Conservation (phyloP, 164 flowering plant species). For the Umbilicus rupestris region DNA sequence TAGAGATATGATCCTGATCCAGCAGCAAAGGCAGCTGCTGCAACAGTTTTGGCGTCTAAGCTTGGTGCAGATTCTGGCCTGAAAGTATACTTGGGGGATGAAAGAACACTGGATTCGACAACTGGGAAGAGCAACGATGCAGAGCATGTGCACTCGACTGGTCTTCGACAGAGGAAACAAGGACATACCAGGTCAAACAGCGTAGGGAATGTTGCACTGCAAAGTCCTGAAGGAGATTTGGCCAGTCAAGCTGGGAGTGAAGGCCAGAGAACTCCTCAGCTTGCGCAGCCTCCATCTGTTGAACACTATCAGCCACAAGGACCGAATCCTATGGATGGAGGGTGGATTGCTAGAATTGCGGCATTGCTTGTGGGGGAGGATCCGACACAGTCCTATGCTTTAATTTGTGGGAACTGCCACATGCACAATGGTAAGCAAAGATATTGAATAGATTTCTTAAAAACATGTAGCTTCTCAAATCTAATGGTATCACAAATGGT, state of each 20-base stretch:
- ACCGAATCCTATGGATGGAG: conserved; percentile 39
- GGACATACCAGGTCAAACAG: conserved; percentile 34
- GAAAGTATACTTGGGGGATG: conserved; percentile 62
- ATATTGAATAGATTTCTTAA: not conserved
- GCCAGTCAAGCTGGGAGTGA: conserved; percentile 19
- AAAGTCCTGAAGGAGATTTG: conserved; percentile 29
- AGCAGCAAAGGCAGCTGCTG: conserved; percentile 97
- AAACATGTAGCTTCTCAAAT: not conserved
- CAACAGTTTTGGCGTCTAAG: conserved; percentile 80
- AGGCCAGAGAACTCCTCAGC: conserved; percentile 18
- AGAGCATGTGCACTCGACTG: conserved; percentile 49
- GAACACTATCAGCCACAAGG: conserved; percentile 47
- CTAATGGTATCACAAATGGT: too few relatives aligned
- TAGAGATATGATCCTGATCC: conserved; percentile 96
- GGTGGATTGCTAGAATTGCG: conserved; percentile 84
- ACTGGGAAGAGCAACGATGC: conserved; percentile 67
- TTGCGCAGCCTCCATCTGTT: conserved; percentile 36
- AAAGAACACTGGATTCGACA: conserved; percentile 24
- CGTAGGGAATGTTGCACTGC: conserved; percentile 26
- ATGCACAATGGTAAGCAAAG: conserved; percentile 77
- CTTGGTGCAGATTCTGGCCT: conserved; percentile 91
- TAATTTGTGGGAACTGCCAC: conserved; percentile 89
- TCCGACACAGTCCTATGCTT: conserved; percentile 84
- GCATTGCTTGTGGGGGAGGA: conserved; percentile 95
- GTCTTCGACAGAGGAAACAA: conserved; percentile 63